phyloP scores from a whole-genome alignment of 139 green algal genomes.

The Chlamydomonas sp. region DNA sequence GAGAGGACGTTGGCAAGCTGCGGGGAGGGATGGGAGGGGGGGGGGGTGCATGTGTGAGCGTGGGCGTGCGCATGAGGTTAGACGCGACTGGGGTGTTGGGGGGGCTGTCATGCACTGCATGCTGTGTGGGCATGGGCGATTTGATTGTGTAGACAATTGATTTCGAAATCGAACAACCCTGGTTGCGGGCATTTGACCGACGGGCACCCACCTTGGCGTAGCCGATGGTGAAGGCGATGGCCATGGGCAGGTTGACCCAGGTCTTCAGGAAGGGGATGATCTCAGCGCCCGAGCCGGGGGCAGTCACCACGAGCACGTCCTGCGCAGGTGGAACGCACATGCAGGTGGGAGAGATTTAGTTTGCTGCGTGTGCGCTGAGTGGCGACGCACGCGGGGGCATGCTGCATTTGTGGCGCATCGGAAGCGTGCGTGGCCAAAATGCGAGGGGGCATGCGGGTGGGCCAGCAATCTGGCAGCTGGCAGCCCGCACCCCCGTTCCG shows the following conservation, averaged over 20 bases:
- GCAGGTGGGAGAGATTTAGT: background rate
- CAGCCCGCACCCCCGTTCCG: too few relatives aligned
- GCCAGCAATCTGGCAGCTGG: too few relatives aligned
- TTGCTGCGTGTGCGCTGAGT: too few relatives aligned
- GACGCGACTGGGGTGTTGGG: too few relatives aligned
- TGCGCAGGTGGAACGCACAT: conserved; percentile 34
- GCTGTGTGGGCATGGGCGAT: background rate
- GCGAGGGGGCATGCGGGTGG: too few relatives aligned
- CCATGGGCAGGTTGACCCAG: conserved; percentile 93
- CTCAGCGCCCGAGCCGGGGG: conserved; percentile 90
- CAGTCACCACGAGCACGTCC: conserved; percentile 97
- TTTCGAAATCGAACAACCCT: too few relatives aligned
- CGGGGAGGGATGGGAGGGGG: conserved; percentile 20
- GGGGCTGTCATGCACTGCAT: background rate
- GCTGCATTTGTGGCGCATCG: too few relatives aligned
- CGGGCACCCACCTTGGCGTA: conserved; percentile 73
- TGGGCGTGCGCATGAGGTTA: too few relatives aligned
- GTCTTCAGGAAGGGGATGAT: conserved; percentile 99
- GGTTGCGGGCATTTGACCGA: conserved; percentile 7
- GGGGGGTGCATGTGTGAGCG: background rate
- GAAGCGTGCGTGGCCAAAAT: background rate
- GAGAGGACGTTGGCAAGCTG: conserved; percentile 88
- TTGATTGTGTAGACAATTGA: too few relatives aligned
- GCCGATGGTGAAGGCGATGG: conserved; percentile 89
- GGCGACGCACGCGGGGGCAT: background rate